Evolutionary conservation across 1,284 basidiomycete genomes (phyloP), one percentile per base, ranked within the genome.

Genomic region (Bondarzewia mesenterica): DNA sequence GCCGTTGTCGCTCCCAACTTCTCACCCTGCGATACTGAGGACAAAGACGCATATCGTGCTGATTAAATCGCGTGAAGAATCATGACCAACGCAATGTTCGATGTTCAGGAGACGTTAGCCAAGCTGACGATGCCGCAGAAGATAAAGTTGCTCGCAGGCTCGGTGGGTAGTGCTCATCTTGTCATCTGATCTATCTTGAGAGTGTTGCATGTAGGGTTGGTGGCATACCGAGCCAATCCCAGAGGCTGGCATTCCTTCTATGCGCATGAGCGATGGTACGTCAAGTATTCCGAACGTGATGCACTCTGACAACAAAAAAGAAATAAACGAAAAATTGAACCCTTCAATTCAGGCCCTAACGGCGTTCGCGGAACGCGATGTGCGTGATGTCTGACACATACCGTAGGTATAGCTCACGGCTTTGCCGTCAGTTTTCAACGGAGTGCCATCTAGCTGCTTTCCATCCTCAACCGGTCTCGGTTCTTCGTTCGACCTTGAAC

Each of bases 331-430:
- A n/a, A n/a, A n/a, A n/a, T n/a, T n/a, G n/a, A n/a, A n/a, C n/a
- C n/a, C 21, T 18, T 40, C 7, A 8, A 3, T 21, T 32, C 39
- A 72, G 72, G 72, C 15, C 73, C 72, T 0, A 75, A 75, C 54
- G 77, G 78, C 46, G 72, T 77, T 44, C 67, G 77, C 42, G 75
- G 77, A 29, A 69, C 68, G 21, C 62, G 61, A 57, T 72, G 72
- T 68, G 58, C 50, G 60, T 57, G 39, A 38, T 51, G 51, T n/a
- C 41, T 46, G 18, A 22, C 48, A 44, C 46, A 8, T 6, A 2
- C 23, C 35, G 14, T 16, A 21, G 7, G n/a, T 12, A 7, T 32
- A 32, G n/a, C 29, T 6, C 4, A 1, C 10, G 3, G 7, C 14
- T 38, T 7, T 44, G 5, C 20, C 16, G n/a, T 2, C 42, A 74